Conservation (phyloP, 495 filamentous ascomycete species). For the Cryomyces minteri region DNA sequence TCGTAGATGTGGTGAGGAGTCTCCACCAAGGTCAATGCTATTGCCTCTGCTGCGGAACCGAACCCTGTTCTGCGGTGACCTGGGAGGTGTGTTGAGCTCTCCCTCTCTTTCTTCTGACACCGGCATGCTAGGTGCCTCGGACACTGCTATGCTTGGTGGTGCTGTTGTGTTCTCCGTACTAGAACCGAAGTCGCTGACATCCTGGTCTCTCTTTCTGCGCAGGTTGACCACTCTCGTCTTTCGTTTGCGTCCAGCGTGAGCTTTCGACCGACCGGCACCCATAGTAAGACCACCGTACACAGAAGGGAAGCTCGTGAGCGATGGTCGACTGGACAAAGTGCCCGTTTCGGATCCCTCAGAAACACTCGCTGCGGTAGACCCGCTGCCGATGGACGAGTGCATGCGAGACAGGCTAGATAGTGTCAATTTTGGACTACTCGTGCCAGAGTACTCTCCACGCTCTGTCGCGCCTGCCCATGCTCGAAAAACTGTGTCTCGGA, state of each 20-base stretch:
- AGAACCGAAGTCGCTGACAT: conserved; percentile 3
- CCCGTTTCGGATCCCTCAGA: conserved; percentile 25
- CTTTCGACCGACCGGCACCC: conserved; percentile 43
- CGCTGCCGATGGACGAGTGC: conserved; percentile 15
- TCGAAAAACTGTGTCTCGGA: conserved; percentile 70
- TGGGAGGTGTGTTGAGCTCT: conserved; percentile 29
- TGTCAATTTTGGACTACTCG: conserved; percentile 16
- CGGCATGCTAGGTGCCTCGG: conserved; percentile 20
- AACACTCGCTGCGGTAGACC: conserved; percentile 24
- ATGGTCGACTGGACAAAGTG: conserved; percentile 23
- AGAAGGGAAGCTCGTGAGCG: conserved; percentile 12
- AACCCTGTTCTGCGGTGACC: conserved; percentile 20
- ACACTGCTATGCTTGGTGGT: conserved; percentile 31
- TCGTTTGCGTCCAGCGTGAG: conserved; percentile 49
- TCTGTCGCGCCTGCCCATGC: conserved; percentile 81
- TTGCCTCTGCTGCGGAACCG: conserved; percentile 11
- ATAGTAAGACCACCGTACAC: conserved; percentile 38
- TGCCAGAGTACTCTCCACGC: conserved; percentile 37
- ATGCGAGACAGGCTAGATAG: conserved; percentile 16
- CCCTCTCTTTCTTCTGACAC: conserved; percentile 41
- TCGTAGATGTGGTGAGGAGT: too few species aligned
- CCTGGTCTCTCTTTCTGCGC: conserved; percentile 33
- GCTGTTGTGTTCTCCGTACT: conserved; percentile 25
- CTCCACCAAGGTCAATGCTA: too few species aligned
- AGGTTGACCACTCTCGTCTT: conserved; percentile 92